Evolutionary conservation across 1,284 basidiomycete genomes (phyloP).

Genomic region (Pascua sp.): DNA sequence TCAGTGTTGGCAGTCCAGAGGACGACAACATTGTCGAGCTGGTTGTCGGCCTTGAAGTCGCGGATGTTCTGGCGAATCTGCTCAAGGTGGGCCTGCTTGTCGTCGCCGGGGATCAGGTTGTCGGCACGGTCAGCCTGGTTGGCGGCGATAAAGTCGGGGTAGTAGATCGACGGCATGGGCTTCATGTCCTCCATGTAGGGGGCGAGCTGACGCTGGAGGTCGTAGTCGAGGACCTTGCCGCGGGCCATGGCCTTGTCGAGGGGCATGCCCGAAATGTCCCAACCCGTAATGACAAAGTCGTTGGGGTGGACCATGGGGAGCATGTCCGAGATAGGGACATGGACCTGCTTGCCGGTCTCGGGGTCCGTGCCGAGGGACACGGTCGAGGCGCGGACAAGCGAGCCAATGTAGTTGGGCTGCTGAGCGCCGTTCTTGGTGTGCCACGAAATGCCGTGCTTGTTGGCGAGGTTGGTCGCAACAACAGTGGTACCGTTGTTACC

Average conservation of each 20-base stretch:
- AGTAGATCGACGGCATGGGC: conserved; percentile 93
- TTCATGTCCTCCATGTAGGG: conserved; percentile 78
- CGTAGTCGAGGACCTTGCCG: conserved; percentile 91
- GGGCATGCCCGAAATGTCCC: conserved; percentile 86
- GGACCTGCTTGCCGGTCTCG: conserved; percentile 79
- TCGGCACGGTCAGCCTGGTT: conserved; percentile 91
- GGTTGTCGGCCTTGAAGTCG: conserved; percentile 80
- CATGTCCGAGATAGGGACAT: conserved; percentile 88
- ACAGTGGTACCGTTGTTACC: conserved; percentile 98
- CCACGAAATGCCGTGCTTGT: conserved; percentile 93
- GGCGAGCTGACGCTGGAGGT: conserved; percentile 91
- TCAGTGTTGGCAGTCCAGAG: conserved; percentile 99
- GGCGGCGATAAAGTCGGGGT: conserved; percentile 90
- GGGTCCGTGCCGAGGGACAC: conserved; percentile 85
- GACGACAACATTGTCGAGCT: conserved; percentile 80
- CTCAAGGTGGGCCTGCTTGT: conserved; percentile 90
- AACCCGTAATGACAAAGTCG: conserved; percentile 94
- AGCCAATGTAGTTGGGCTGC: conserved; percentile 95
- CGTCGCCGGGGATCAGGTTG: conserved; percentile 76
- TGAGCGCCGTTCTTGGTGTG: conserved; percentile 88
- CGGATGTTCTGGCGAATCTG: conserved; percentile 90
- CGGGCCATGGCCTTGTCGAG: conserved; percentile 93
- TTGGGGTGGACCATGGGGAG: conserved; percentile 98
- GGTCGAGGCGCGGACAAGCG: conserved; percentile 84
- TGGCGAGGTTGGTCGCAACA: conserved; percentile 91